Percentiles rank a stretch among this genome's conserved stretches.
phyloP scores from a whole-genome alignment of 805 yeast genomes.

The Wickerhamomyces bovis region DNA sequence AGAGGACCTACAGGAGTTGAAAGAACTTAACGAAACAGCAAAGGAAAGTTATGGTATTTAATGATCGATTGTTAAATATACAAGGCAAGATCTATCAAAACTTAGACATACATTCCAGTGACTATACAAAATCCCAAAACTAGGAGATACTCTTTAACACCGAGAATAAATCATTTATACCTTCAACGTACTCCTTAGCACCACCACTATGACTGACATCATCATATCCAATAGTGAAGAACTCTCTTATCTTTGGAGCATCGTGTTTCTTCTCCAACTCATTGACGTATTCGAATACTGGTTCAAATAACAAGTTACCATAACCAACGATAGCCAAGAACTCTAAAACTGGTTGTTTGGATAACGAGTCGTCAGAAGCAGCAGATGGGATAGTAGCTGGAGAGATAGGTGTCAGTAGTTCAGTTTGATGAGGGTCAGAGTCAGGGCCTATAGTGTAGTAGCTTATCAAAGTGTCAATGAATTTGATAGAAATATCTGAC shows the following conservation, averaged over 20 bases:
- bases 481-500: constrained; percentile 47
- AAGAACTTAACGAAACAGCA: constrained; percentile 50
- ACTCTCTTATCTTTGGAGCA: constrained; percentile 32
- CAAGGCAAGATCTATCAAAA: background rate
- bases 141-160: constrained; percentile 28
- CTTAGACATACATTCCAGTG: background rate
- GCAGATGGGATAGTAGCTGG: constrained; percentile 4
- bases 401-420: constrained; percentile 22
- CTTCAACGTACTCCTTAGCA: constrained; percentile 60
- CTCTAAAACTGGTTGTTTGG: constrained; percentile 22
- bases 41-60: constrained; percentile 38
- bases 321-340: constrained; percentile 60
- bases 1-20: constrained; percentile 45
- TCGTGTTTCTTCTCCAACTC: constrained; percentile 22
- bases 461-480: constrained; percentile 47
- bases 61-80: background rate
- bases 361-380: background rate
- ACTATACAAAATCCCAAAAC: background rate
- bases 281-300: constrained; percentile 50
- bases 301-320: constrained; percentile 62
- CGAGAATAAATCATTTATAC: constrained; percentile 62
- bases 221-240: constrained; percentile 55
- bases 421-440: constrained; percentile 1
- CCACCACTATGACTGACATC: constrained; percentile 29
- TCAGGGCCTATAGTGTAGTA: constrained; percentile 24